Evolutionary conservation across 148 eudicot species (phyloP).

Genomic region (Polygonum aviculare): DNA sequence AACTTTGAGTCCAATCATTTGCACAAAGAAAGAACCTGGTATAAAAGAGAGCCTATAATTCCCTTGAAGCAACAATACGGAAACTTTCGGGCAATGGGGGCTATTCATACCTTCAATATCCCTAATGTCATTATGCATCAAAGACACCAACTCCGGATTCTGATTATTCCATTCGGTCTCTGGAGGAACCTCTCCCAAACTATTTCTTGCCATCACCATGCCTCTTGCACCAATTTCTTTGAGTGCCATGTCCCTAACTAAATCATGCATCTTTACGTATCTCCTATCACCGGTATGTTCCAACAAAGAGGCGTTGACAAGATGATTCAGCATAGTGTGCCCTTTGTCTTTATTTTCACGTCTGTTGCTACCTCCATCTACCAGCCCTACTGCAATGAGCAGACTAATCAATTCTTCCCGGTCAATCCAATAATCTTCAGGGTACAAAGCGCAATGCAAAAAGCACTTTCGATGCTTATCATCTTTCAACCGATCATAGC

Average conservation of each 20-base stretch:
- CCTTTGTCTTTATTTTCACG: background rate
- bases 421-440: slow-evolving; percentile 12
- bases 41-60: background rate
- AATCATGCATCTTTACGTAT: slow-evolving; percentile 24
- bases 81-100: background rate
- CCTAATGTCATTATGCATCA: background rate
- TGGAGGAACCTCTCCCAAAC: no score
- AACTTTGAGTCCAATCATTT: slow-evolving; percentile 5
- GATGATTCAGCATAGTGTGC: slow-evolving; percentile 3
- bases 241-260: slow-evolving; percentile 22
- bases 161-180: background rate
- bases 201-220: background rate
- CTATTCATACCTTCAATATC: background rate
- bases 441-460: slow-evolving; percentile 15
- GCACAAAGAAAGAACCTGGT: slow-evolving; percentile 10
- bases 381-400: slow-evolving; percentile 10
- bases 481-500: slow-evolving; percentile 11
- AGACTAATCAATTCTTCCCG: slow-evolving; percentile 1
- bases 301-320: slow-evolving; percentile 15
- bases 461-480: slow-evolving; percentile 1
- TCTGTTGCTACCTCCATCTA: slow-evolving; percentile 6
- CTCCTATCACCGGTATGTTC: background rate
- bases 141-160: slow-evolving; percentile 10
- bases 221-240: slow-evolving; percentile 1
- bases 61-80: slow-evolving; percentile 5